phyloP scores from a whole-genome alignment of 345 rosid species.

The Hibiscus trionum region DNA sequence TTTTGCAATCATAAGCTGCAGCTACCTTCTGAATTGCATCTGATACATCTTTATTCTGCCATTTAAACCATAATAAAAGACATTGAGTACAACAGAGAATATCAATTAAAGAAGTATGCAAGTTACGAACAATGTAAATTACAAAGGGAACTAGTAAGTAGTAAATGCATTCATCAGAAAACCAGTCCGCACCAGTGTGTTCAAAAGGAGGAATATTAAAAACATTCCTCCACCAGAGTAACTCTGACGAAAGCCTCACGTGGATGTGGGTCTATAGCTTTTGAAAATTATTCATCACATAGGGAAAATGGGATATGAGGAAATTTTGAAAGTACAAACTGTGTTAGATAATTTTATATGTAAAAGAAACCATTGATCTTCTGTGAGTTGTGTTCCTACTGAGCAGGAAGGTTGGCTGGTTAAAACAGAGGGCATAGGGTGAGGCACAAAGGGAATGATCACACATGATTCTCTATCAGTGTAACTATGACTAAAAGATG shows the following conservation, averaged over 20 bases:
- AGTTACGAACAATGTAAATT: neutral
- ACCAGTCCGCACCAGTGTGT: neutral
- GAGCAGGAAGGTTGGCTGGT: neutral
- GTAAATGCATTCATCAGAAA: neutral
- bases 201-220: neutral
- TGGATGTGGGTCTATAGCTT: slow-evolving; percentile 33
- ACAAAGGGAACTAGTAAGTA: neutral
- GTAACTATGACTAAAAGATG: slow-evolving; percentile 38
- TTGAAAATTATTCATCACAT: neutral
- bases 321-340: neutral
- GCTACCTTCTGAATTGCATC: slow-evolving; percentile 99
- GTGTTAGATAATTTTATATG: neutral
- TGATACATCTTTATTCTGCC: slow-evolving; percentile 86
- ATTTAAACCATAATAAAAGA: slow-evolving; percentile 4
- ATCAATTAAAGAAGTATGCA: neutral
- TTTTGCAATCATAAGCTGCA: slow-evolving; percentile 91
- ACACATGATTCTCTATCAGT: slow-evolving; percentile 23
- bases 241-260: slow-evolving; percentile 39
- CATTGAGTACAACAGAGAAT: neutral
- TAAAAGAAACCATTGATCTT: neutral
- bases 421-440: no score
- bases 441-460: neutral
- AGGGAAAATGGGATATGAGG: neutral
- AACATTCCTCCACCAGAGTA: slow-evolving; percentile 25
- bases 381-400: neutral